Conservation (phyloP, 2,329 filamentous ascomycete genomes). For the Fusarium succisae region DNA sequence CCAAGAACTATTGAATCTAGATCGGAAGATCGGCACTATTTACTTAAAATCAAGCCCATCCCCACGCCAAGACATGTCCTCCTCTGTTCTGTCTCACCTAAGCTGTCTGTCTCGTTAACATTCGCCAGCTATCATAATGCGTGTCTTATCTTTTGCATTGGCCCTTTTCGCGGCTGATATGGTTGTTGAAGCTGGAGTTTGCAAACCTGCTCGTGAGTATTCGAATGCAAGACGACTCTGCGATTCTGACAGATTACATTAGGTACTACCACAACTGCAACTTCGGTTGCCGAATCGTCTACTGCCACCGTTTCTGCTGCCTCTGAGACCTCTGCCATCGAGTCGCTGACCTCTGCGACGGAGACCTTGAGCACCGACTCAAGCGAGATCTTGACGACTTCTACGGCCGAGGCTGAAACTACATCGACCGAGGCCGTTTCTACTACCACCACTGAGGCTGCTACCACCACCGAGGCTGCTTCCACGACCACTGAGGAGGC, state of each 20-base stretch:
- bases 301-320: not conserved
- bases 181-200: slow-evolving; percentile 4
- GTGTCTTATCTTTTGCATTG: not conserved
- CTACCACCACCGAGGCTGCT: not conserved
- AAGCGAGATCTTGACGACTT: not conserved
- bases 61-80: not conserved
- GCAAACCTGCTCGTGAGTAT: not conserved
- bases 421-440: not conserved
- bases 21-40: not conserved
- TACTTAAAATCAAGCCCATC: not conserved
- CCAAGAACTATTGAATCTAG: not conserved
- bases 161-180: not conserved
- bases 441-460: not conserved
- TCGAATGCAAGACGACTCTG: rapidly evolving
- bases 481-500: not conserved
- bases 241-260: not conserved
- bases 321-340: not conserved
- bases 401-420: not conserved
- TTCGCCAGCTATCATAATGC: not conserved
- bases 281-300: not conserved
- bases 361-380: not conserved
- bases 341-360: not conserved
- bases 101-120: slow-evolving; percentile 1
- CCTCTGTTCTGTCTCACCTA: not conserved
- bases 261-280: not conserved